Conservation (phyloP, 495 filamentous ascomycete genomes). For the Aspergillus bridgeri region DNA sequence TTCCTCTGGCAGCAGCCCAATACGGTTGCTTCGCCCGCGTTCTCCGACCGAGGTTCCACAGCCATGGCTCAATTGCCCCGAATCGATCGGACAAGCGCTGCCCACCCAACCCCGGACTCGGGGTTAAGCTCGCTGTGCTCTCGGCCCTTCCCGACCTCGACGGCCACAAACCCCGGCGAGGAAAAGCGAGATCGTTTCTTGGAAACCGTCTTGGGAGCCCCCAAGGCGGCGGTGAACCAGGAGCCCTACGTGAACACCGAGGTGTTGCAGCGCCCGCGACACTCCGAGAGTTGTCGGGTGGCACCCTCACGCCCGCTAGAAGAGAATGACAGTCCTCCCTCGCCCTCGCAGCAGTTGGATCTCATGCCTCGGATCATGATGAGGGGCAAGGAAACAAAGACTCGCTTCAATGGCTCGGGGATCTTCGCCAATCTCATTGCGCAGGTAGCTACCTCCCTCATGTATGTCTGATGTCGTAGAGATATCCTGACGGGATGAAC, state of each 20-base stretch:
- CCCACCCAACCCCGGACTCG: slow-evolving; percentile 36
- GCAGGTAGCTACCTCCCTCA: slow-evolving; percentile 25
- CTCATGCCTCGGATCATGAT: slow-evolving; percentile 42
- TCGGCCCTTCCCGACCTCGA: slow-evolving; percentile 28
- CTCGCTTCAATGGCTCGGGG: slow-evolving; percentile 41
- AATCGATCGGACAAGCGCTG: background rate
- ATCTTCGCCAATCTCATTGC: slow-evolving; percentile 43
- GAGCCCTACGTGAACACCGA: slow-evolving; percentile 34
- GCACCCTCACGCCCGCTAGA: slow-evolving; percentile 7
- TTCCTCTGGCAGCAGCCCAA: slow-evolving; percentile 47
- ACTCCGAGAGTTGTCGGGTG: slow-evolving; percentile 7
- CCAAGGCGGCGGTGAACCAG: slow-evolving; percentile 39
- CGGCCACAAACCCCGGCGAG: slow-evolving; percentile 10
- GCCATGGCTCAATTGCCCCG: slow-evolving; percentile 20
- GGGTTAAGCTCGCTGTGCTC: slow-evolving; percentile 27
- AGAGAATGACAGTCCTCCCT: slow-evolving; percentile 21
- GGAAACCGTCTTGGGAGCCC: slow-evolving; percentile 44
- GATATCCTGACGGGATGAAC: background rate
- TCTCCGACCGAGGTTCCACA: slow-evolving; percentile 29
- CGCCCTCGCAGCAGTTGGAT: slow-evolving; percentile 38
- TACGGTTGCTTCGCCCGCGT: slow-evolving; percentile 30
- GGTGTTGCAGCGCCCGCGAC: slow-evolving; percentile 31
- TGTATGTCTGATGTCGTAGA: background rate
- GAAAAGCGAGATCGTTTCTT: slow-evolving; percentile 38
- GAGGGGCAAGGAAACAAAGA: slow-evolving; percentile 42